Evolutionary conservation across 192 early-diverging fungal species (phyloP), one percentile per base, ranked within the genome.

Genomic region (Coemansia asiatica): DNA sequence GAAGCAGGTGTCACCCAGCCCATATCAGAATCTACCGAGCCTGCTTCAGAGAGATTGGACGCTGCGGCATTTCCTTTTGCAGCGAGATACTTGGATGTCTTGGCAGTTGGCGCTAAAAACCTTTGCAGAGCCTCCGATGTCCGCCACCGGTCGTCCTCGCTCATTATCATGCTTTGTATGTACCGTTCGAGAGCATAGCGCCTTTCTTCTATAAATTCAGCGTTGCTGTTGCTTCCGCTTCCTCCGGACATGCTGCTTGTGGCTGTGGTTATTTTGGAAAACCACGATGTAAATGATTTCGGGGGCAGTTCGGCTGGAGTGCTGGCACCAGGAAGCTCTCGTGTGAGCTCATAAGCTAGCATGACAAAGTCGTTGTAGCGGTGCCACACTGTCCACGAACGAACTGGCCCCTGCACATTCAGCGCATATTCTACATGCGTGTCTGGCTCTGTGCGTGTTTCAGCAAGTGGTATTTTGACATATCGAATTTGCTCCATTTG

Each of bases 371-470:
- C 94, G 48, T 85, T 88, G 71, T 91, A 91, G 8, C 89, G 87
- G 64, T 90, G 92, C 89, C 89, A 92, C n/a, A 95, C 87, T 0
- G 83, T 86, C 94, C 94, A 96, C 12, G 90, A 87, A 13, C 90
- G 85, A 25, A 92, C 89, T 0, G 91, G 87, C 0, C 89, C 91
- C 58, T 88, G 85, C 13, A 96, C 82, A 38, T 88, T 79, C 33
- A 96, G 70, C 35, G 86, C 85, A 66, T 91, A 96, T 18, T 84
- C 88, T 10, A 85, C 87, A 75, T 91, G 91, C 4, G 67, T 61
- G 70, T 79, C 76, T 2, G 81, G 79, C 29, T 80, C 69, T 25
- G 72, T 72, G 19, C 78, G 72, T 6, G 69, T 72, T 36, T 80
- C 78, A 4, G 72, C 53, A 5, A 56, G 36, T 23, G 78, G 78